Evolutionary conservation across 768 basidiomycete genomes (phyloP).

Genomic region (Albatrellus ellisii): DNA sequence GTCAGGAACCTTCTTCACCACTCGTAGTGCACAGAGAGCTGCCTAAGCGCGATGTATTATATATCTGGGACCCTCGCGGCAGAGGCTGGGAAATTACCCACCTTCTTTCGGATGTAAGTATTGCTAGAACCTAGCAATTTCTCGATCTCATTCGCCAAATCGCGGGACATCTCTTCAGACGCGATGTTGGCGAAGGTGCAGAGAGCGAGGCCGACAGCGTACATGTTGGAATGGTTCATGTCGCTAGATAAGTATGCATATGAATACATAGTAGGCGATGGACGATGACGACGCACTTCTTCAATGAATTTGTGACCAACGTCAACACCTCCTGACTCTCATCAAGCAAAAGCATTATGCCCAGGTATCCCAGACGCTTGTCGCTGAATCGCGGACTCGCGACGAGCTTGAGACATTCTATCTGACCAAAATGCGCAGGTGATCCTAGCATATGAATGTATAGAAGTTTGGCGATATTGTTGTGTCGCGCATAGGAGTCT

Average conservation of each 20-base stretch:
- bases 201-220: constrained; percentile 90
- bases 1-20: constrained; percentile 94
- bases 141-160: constrained; percentile 95
- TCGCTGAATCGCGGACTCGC: constrained; percentile 93
- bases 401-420: constrained; percentile 90
- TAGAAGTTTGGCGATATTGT: constrained; percentile 95
- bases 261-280: not conserved
- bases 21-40: constrained; percentile 85
- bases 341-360: constrained; percentile 94
- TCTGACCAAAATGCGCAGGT: constrained; percentile 97
- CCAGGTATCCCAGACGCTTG: constrained; percentile 92
- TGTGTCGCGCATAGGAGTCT: constrained; percentile 87
- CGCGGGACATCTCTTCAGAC: constrained; percentile 98
- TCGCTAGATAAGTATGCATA: constrained; percentile 43
- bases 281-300: constrained; percentile 54
- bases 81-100: constrained; percentile 20
- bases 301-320: constrained; percentile 93
- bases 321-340: constrained; percentile 98
- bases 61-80: not conserved
- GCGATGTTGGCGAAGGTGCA: constrained; percentile 99
- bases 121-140: constrained; percentile 95
- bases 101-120: constrained; percentile 99
- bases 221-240: constrained; percentile 99
- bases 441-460: constrained; percentile 99
- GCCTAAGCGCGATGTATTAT: constrained; percentile 38